Evolutionary conservation across 2,329 filamentous ascomycete species (phyloP).

Genomic region (Colletotrichum orchidophilum): DNA sequence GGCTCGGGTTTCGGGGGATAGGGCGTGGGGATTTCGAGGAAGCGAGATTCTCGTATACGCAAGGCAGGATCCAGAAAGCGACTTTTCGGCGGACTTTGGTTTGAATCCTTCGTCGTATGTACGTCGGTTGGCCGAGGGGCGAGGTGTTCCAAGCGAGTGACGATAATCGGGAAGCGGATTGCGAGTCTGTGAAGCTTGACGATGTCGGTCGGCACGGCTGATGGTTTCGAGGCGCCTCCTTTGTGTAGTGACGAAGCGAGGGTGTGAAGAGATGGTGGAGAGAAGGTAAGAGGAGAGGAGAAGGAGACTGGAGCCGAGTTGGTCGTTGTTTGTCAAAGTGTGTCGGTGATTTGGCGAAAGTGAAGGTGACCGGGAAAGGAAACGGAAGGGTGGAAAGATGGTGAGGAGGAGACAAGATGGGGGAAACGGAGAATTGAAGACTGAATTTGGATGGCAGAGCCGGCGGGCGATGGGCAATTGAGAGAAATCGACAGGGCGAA

Average conservation of each 20-base stretch:
- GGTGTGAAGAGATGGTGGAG: background rate
- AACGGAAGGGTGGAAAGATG: background rate
- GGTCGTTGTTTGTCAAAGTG: background rate
- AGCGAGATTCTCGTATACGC: conserved; percentile 25
- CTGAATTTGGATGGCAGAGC: conserved; percentile 6
- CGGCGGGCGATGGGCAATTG: background rate
- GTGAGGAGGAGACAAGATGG: background rate
- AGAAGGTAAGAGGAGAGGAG: background rate
- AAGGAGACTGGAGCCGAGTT: background rate
- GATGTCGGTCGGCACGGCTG: background rate
- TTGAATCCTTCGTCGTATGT: background rate
- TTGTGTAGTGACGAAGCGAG: conserved; percentile 22
- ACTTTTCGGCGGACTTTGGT: background rate
- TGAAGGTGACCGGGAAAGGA: background rate
- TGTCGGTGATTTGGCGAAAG: background rate
- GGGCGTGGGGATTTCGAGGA: background rate
- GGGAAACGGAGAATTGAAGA: conserved; percentile 17
- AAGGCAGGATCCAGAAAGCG: background rate
- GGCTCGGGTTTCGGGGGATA: conserved; percentile 1
- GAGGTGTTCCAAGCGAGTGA: background rate
- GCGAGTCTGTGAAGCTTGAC: background rate
- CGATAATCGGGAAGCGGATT: background rate
- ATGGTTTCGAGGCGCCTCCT: background rate
- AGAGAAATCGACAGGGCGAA: conserved; percentile 21
- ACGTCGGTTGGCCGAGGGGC: background rate